Base-by-base conservation (phyloP, 495 filamentous ascomycete genomes). In the Aspergillus taichungensis region DNA sequence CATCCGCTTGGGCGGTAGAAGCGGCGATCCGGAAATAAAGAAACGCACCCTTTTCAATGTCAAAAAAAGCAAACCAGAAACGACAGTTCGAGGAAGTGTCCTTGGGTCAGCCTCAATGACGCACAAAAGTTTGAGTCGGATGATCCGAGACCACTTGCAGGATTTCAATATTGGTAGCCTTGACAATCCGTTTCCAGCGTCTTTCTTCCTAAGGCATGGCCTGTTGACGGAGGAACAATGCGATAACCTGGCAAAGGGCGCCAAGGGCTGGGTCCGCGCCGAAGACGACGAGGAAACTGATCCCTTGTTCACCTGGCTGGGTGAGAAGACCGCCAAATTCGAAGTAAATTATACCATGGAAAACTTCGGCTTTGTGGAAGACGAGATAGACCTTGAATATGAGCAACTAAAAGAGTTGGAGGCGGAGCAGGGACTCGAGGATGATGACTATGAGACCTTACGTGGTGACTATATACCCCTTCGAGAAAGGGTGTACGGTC, bases 1-100 rank as follows among this genome's bases (percentile, higher is more conserved):
- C 42, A 67, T 91, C 34, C 85, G 91, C 6, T 66, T 97, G 12
- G 91, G 91, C n/a, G 79, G 80, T 6, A 75, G 87, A 51, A 80
- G 73, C n/a, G 82, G 74, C 6, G 84, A 85, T 44, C 62, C 72
- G 9, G 72, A 77, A 0, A 69, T 79, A 11, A 82, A 89, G 52
- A 77, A 81, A 49, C 74, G 79, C 7, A 88, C 80, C 0, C 58
- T 94, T 6, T 86, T 68, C 55, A 72, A 83, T 49, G 59, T 87
- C 2, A 73, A 77, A 35, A 42, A 67, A 27, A 45, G 55, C 7
- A 34, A 43, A 36, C 52, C 52, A 34, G 47, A 28, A 7, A 53
- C 37, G 33, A 50, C 35, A 35, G 30, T 74, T 4, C 40, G 48
- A 18, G 72, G 71, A 8, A 57, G 67, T 27, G 39, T 62, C 8